These are phyloP conservation scores for Tothia fuscella DNA, from an alignment of 2,329 filamentous ascomycete genomes.

Conservation along the genomic window DNA sequence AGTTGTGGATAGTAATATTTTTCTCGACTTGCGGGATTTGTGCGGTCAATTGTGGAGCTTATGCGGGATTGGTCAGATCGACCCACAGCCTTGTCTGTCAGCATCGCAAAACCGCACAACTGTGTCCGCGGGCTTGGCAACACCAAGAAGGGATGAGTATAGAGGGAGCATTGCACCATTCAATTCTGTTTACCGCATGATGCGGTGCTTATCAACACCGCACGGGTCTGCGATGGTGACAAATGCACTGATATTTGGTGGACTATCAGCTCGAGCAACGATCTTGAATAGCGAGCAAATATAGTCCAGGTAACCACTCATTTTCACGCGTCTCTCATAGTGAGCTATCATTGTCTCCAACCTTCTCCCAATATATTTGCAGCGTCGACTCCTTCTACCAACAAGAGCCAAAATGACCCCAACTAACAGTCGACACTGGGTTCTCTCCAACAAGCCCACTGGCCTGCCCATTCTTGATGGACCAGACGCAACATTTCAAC, in stretches of 20 bases:
- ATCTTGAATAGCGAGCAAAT: not conserved
- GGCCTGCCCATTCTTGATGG: not conserved
- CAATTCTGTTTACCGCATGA: not conserved
- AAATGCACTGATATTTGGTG: not conserved
- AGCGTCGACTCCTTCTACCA: not conserved
- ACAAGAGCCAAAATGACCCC: not conserved
- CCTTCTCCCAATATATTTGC: not conserved
- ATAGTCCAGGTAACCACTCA: no score
- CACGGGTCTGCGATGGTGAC: not conserved
- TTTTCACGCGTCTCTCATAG: no score
- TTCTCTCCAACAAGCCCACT: not conserved
- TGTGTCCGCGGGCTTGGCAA: no score
- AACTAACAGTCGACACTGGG: constrained; percentile 1
- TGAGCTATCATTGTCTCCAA: no score
- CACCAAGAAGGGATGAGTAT: not conserved
- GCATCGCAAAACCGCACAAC: not conserved
- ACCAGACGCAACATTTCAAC: constrained; percentile 1
- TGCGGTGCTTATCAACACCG: not conserved
- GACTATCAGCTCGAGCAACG: not conserved
- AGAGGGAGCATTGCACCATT: not conserved
- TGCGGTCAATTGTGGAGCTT: constrained; percentile 5
- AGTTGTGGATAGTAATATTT: not conserved
- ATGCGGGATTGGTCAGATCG: constrained; percentile 1
- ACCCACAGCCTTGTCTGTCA: not conserved
- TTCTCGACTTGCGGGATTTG: not conserved